These are phyloP conservation scores for Coffea canephora DNA, from an alignment of 257 asterid genomes.

Conservation along the genomic window DNA sequence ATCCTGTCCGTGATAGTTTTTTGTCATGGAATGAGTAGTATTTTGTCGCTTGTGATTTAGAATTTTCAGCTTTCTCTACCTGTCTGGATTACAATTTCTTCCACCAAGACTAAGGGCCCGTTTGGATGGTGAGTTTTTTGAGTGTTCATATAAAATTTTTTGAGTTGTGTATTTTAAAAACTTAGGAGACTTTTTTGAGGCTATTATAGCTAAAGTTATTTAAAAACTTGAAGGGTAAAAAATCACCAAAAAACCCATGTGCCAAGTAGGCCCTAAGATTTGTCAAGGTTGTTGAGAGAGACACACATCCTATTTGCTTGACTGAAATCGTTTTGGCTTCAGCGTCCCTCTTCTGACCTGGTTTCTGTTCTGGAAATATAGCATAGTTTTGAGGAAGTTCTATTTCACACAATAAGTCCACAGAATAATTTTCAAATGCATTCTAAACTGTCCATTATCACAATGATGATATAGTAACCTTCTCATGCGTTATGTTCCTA, in stretches of 20 bases:
- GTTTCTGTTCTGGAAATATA: background rate
- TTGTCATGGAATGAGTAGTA: too few species aligned
- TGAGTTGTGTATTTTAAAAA: too few species aligned
- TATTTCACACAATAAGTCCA: background rate
- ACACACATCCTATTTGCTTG: background rate
- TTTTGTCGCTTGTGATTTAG: background rate
- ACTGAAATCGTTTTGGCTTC: background rate
- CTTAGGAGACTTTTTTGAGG: too few species aligned
- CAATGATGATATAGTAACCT: background rate
- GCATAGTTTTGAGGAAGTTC: background rate
- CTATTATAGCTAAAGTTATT: too few species aligned
- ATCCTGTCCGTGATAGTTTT: background rate
- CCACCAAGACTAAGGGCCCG: too few species aligned
- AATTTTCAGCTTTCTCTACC: background rate
- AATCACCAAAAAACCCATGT: too few species aligned
- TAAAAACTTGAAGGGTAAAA: too few species aligned
- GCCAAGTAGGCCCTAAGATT: background rate
- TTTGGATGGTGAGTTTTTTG: too few species aligned
- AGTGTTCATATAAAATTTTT: too few species aligned
- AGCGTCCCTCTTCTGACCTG: background rate
- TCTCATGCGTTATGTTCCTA: background rate
- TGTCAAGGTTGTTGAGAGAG: background rate
- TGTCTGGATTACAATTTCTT: background rate
- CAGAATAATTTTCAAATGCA: background rate
- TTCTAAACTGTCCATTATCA: background rate